Conservation (phyloP, 805 yeast species). For the Pichia deserticola region DNA sequence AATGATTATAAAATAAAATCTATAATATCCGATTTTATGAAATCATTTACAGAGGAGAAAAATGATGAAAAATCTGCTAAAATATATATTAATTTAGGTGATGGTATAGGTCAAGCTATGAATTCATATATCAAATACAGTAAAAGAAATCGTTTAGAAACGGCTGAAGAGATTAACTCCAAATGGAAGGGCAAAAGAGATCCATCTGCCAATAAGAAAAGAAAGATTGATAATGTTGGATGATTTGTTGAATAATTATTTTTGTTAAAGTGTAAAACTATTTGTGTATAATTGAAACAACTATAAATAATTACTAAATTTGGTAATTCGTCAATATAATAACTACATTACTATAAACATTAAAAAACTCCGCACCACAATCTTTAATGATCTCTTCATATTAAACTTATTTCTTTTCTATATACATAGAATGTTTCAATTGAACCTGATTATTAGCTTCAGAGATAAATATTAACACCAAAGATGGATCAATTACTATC, state of each 20-base stretch:
- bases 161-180: slow-evolving; percentile 63
- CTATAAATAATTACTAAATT: too few relatives aligned
- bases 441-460: neutral
- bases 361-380: too few relatives aligned
- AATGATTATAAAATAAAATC: slow-evolving; percentile 53
- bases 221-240: neutral
- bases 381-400: too few relatives aligned
- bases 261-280: too few relatives aligned
- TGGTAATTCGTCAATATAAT: too few relatives aligned
- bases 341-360: too few relatives aligned
- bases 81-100: slow-evolving; percentile 48
- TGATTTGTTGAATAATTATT: too few relatives aligned
- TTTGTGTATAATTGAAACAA: too few relatives aligned
- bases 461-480: slow-evolving; percentile 5
- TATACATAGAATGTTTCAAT: neutral
- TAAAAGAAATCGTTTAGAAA: slow-evolving; percentile 50
- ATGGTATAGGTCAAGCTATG: slow-evolving; percentile 63
- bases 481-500: slow-evolving; percentile 33
- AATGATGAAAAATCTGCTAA: slow-evolving; percentile 9
- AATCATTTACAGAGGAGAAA: slow-evolving; percentile 31
- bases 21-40: slow-evolving; percentile 44
- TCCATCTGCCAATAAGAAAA: slow-evolving; percentile 15
- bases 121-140: slow-evolving; percentile 49
- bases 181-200: slow-evolving; percentile 45
- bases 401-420: neutral